Base-by-base conservation (phyloP, 2,329 filamentous ascomycete genomes). In the Neopestalotiopsis clavispora region DNA sequence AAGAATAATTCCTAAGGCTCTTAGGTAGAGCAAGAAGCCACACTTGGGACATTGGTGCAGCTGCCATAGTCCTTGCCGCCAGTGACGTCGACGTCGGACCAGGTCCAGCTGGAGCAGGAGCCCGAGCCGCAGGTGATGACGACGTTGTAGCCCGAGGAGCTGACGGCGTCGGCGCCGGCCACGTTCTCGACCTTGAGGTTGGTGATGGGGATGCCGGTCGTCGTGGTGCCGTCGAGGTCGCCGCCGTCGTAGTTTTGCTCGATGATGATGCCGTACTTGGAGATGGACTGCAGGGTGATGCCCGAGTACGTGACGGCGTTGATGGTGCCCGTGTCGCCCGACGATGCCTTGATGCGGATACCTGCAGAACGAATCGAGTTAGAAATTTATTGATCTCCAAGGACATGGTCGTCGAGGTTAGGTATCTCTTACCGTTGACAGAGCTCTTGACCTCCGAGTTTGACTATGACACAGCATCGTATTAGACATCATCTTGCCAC, bases 61-160 rank as follows among this genome's bases (percentile, higher is more conserved):
- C 32, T 42, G 1, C 52, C 57, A 12, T 67, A 67, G 62, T 68
- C 82, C 74, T 84, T 81, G 64, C 87, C 87, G 52, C 87, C 87
- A 23, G 84, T 86, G 49, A 89, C 79, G 58, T 71, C 75, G 70
- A 86, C 83, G 60, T 78, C 80, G 14, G 75, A 80, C 85, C 86
- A 89, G 17, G 81, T 85, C 85, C 87, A 90, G 77, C 82, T 79
- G 4, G 79, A 81, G 78, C 86, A 87, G 67, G 81, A 80, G 40
- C 84, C 85, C 56, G 75, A 77, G 14, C 83, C 87, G 72, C 87
- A 89, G 17, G 88, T 82, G 68, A 89, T 85, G 73, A 86, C 86
- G 71, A 87, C 76, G 65, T 85, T 76, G 23, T 77, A 80, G n/a
- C 74, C 84, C 7, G 71, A 72, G 2, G 76, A 76, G 42, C 75